phyloP scores from a whole-genome alignment of 1,284 basidiomycete species.

The Fomes fomentarius region DNA sequence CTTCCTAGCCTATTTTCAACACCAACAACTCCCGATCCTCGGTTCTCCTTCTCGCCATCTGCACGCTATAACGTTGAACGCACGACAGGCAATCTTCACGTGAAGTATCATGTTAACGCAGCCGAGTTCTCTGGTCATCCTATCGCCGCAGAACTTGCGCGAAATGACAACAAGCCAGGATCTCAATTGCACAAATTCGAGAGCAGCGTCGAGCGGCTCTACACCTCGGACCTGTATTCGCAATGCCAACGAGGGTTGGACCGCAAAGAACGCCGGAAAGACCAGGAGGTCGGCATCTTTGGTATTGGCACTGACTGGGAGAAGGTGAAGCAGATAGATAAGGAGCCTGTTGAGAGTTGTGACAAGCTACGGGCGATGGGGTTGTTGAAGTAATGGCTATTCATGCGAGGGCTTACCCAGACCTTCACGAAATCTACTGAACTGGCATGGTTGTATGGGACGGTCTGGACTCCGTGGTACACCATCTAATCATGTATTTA shows the following conservation, averaged over 20 bases:
- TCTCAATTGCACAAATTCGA: slow-evolving; percentile 59
- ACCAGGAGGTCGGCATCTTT: slow-evolving; percentile 83
- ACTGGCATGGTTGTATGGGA: neutral
- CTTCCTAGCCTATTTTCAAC: slow-evolving; percentile 78
- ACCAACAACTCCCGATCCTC: slow-evolving; percentile 75
- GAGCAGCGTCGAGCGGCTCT: slow-evolving; percentile 69
- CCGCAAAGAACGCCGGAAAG: slow-evolving; percentile 65
- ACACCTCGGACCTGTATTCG: slow-evolving; percentile 69
- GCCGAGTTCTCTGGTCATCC: slow-evolving; percentile 81
- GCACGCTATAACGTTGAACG: slow-evolving; percentile 65
- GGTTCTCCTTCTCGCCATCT: slow-evolving; percentile 73
- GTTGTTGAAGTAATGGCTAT: slow-evolving; percentile 39
- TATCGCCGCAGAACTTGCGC: slow-evolving; percentile 71
- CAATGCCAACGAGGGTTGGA: slow-evolving; percentile 73
- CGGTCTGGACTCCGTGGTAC: neutral
- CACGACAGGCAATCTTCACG: slow-evolving; percentile 66
- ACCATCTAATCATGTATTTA: slow-evolving; percentile 22
- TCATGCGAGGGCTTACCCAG: neutral
- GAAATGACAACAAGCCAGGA: slow-evolving; percentile 48
- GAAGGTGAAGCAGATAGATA: slow-evolving; percentile 71
- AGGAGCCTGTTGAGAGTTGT: slow-evolving; percentile 71
- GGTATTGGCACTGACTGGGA: slow-evolving; percentile 90
- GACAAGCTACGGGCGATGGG: slow-evolving; percentile 71
- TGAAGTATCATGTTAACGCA: slow-evolving; percentile 88
- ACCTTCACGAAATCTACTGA: neutral